Percentiles rank a stretch among this genome's conserved stretches.
phyloP scores from a whole-genome alignment of 805 yeast species.

The Ogataea polymorpha region DNA sequence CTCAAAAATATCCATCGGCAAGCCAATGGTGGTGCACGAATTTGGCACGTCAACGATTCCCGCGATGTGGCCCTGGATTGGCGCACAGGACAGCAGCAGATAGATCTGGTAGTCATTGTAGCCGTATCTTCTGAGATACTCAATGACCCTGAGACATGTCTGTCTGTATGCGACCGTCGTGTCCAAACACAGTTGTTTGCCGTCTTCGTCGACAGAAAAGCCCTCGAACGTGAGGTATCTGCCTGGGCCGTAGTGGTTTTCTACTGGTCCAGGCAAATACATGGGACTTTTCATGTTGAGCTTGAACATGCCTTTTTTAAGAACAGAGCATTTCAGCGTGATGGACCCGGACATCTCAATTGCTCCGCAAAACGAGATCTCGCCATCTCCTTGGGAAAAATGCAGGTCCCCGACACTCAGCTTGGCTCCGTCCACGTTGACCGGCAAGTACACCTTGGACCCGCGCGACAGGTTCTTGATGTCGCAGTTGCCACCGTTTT shows the following conservation, averaged over 20 bases:
- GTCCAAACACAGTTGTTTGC: constrained; percentile 43
- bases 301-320: constrained; percentile 41
- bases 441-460: constrained; percentile 47
- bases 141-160: constrained; percentile 47
- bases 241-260: constrained; percentile 46
- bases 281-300: constrained; percentile 44
- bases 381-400: constrained; percentile 54
- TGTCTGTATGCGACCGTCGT: constrained; percentile 51
- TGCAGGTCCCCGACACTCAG: constrained; percentile 49
- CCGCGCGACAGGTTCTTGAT: constrained; percentile 49
- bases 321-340: constrained; percentile 39
- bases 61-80: constrained; percentile 51
- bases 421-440: constrained; percentile 45
- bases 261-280: constrained; percentile 48
- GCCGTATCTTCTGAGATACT: constrained; percentile 47
- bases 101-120: constrained; percentile 51
- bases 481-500: constrained; percentile 53
- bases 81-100: constrained; percentile 43
- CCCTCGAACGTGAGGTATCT: constrained; percentile 52
- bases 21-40: constrained; percentile 48
- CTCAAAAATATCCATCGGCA: constrained; percentile 51
- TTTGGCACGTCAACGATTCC: constrained; percentile 53
- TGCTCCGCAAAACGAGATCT: constrained; percentile 52
- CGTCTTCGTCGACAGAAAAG: constrained; percentile 48
- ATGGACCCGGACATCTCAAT: constrained; percentile 50